A percentile compares a stretch with the other conserved stretches of the same genome.
Conservation (phyloP, 192 early-diverging fungal species). For the Cetraspora pellucida region DNA sequence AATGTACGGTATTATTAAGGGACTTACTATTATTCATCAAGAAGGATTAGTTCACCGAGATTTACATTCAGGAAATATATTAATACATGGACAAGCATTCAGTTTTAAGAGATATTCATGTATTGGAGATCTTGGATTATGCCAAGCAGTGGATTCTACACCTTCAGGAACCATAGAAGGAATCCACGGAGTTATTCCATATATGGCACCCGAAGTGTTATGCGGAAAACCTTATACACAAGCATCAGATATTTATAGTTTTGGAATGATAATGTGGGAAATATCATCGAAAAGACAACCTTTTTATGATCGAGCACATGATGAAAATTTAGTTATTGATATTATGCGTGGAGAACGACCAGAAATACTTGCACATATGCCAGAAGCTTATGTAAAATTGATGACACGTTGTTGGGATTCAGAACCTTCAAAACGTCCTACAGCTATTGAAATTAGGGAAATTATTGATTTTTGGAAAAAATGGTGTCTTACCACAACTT, state of each 20-base stretch:
- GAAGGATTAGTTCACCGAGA: slow-evolving; percentile 45
- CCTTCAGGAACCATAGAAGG: background rate
- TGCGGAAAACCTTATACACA: background rate
- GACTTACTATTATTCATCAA: slow-evolving; percentile 42
- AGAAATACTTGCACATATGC: slow-evolving; percentile 39
- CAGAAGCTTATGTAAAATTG: slow-evolving; percentile 1
- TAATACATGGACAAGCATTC: slow-evolving; percentile 39
- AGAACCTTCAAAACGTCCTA: slow-evolving; percentile 4
- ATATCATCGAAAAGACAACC: background rate
- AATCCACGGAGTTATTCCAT: slow-evolving; percentile 8
- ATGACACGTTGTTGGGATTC: slow-evolving; percentile 10
- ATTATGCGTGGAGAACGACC: slow-evolving; percentile 38
- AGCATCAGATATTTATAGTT: background rate
- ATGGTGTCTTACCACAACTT: background rate
- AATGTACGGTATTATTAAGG: slow-evolving; percentile 36
- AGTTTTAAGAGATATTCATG: slow-evolving; percentile 22
- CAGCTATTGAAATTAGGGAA: background rate
- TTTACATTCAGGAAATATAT: slow-evolving; percentile 46
- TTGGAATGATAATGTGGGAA: slow-evolving; percentile 5
- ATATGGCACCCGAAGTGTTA: slow-evolving; percentile 1
- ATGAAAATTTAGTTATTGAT: slow-evolving; percentile 33
- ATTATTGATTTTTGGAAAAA: background rate
- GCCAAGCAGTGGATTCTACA: slow-evolving; percentile 15
- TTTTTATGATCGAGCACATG: background rate
- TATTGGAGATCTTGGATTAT: slow-evolving; percentile 41